Conservation (phyloP, 768 basidiomycete genomes). For the Suillus luteus region DNA sequence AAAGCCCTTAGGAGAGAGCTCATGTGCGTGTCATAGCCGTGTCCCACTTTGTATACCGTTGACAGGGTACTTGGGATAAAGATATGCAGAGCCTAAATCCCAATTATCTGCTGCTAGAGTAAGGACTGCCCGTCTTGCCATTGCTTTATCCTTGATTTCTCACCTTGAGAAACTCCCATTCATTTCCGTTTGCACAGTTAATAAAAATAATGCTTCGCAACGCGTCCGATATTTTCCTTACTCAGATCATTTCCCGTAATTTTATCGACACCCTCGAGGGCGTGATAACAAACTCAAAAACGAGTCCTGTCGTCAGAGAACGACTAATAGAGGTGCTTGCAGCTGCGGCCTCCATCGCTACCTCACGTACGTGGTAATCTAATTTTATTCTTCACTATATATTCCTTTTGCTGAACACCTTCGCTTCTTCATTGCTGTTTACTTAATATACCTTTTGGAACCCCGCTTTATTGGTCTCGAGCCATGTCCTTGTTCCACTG, state of each 20-base stretch:
- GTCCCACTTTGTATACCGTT: too few relatives aligned
- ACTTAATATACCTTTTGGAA: too few relatives aligned
- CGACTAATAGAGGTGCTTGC: constrained; percentile 79
- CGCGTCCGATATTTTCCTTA: constrained; percentile 68
- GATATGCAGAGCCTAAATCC: constrained; percentile 72
- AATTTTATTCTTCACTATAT: too few relatives aligned
- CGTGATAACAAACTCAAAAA: constrained; percentile 58
- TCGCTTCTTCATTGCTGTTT: background rate
- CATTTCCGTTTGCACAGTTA: constrained; percentile 44
- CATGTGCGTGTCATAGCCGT: constrained; percentile 51
- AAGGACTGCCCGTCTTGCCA: constrained; percentile 25
- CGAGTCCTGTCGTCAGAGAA: constrained; percentile 79
- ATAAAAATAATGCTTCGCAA: constrained; percentile 93
- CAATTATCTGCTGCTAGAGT: constrained; percentile 81
- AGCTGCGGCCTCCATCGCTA: constrained; percentile 64
- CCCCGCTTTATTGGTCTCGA: too few relatives aligned
- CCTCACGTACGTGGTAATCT: constrained; percentile 22
- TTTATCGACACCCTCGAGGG: constrained; percentile 86
- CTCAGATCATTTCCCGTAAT: constrained; percentile 70
- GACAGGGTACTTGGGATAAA: constrained; percentile 26
- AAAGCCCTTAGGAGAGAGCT: constrained; percentile 82
- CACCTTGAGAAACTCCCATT: background rate
- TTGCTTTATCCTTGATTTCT: constrained; percentile 7
- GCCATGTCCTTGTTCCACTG: background rate
- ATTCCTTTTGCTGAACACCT: background rate